Conservation (phyloP, 768 basidiomycete genomes). For the Lentinula lateritia region DNA sequence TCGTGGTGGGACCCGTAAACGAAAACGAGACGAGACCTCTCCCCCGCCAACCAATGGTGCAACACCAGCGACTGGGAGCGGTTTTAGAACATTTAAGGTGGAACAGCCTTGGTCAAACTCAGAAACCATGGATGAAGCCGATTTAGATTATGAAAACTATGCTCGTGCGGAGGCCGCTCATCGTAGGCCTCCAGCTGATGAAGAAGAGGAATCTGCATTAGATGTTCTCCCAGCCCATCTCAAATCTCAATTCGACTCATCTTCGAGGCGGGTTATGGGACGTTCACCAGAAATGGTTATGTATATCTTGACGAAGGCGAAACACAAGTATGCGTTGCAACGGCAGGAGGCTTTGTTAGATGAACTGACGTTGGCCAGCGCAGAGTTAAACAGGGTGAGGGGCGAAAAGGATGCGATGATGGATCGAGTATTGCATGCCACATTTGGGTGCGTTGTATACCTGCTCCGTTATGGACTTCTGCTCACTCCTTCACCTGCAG, state of each 20-base stretch:
- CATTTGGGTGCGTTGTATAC: conserved; percentile 44
- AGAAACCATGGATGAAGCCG: conserved; percentile 24
- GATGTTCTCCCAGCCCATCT: conserved; percentile 56
- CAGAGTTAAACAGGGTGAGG: conserved; percentile 47
- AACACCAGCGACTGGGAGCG: conserved; percentile 18
- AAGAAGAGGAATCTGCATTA: conserved; percentile 31
- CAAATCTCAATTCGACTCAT: conserved; percentile 41
- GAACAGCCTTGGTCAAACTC: conserved; percentile 41
- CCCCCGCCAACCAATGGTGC: conserved; percentile 11
- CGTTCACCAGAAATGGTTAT: conserved; percentile 65
- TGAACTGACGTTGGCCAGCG: conserved; percentile 52
- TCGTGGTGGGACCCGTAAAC: conserved; percentile 63
- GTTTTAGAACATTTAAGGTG: conserved; percentile 61
- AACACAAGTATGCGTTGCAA: conserved; percentile 61
- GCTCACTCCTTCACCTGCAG: neutral
- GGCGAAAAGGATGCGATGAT: conserved; percentile 59
- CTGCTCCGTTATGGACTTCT: neutral
- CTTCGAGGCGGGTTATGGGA: conserved; percentile 61
- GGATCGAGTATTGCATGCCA: conserved; percentile 42
- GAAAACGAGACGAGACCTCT: conserved; percentile 45
- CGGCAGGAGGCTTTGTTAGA: conserved; percentile 62
- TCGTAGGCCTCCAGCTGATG: conserved; percentile 15
- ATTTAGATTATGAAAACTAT: conserved; percentile 24
- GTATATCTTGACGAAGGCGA: conserved; percentile 75
- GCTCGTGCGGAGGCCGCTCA: neutral